Conservation (phyloP, 768 basidiomycete genomes). For the Naematelia aurantialba region DNA sequence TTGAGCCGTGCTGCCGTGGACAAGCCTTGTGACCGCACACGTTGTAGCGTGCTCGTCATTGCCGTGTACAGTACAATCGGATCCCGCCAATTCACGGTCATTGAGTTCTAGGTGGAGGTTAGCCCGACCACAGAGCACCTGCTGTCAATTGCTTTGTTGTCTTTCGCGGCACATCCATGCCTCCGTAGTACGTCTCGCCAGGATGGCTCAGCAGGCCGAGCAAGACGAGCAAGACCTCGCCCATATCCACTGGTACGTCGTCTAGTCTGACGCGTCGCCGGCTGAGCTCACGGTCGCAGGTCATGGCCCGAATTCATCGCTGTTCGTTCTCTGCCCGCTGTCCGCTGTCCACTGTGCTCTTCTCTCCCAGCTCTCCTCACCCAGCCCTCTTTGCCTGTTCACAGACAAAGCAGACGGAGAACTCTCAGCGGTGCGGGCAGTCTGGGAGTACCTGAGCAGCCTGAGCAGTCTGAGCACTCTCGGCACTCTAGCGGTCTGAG, state of each 20-base stretch:
- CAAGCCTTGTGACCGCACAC: too few species aligned
- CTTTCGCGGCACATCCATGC: not conserved
- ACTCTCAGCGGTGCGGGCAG: too few species aligned
- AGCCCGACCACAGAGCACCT: too few species aligned
- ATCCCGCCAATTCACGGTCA: too few species aligned
- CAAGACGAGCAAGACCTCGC: constrained; percentile 37
- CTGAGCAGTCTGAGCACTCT: too few species aligned
- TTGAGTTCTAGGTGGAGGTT: too few species aligned
- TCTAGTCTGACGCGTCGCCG: not conserved
- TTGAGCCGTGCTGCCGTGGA: too few species aligned
- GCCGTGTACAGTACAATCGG: too few species aligned
- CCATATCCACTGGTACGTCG: constrained; percentile 41
- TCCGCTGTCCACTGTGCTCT: not conserved
- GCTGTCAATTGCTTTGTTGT: not conserved
- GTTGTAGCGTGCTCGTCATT: too few species aligned
- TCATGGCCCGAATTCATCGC: constrained; percentile 45
- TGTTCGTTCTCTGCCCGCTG: constrained; percentile 12
- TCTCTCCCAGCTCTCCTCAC: not conserved
- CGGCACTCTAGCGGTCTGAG: too few species aligned
- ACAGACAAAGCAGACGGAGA: not conserved
- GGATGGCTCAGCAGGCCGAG: constrained; percentile 16
- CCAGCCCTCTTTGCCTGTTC: not conserved
- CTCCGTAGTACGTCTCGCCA: not conserved
- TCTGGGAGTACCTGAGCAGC: too few species aligned
- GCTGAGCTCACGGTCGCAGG: constrained; percentile 24